Base-by-base conservation (phyloP, 192 early-diverging fungal species). In the Podila horticola region DNA sequence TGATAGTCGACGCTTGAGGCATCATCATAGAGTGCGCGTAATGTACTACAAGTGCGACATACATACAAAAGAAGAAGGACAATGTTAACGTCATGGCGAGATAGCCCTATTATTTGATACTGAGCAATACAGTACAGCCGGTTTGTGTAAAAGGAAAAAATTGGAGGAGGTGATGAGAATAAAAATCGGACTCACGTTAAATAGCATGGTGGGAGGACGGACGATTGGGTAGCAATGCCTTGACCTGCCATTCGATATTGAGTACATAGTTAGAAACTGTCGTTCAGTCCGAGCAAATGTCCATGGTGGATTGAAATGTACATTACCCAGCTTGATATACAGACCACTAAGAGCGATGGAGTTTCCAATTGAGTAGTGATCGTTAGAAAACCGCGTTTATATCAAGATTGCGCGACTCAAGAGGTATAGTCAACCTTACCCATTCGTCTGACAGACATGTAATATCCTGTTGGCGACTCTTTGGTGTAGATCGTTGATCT, bases 401-500 rank as follows among this genome's bases (percentile, higher is more conserved):
- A 8, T 58, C 22, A 24, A n/a, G 55, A 58, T 58, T 1, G 6
- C n/a, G 20, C 22, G n/a, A 20, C 24, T 58, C 4, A n/a, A 7
- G 22, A n/a, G 26, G 20, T 31, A 33, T 17, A 61, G 59, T 33
- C 33, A 2, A 24, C 34, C 48, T 8, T 70, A 84, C 75, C 93
- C 93, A 79, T 98, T 98, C 19, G 87, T 84, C 63, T 89, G 84
- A 75, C 95, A 98, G 38, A 93, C 89, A 49, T 89, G 74, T 58
- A 97, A 84, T 58, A 98, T 90, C 36, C 91, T 75, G 33, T 89
- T 81, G 8, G 95, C 94, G 2, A 90, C 90, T 61, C 93, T 82
- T 72, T 88, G 75, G 74, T 97, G 95, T 28, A 98, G 83, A 12
- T 82, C 83, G 57, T 90, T 90, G 51, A 96, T 86, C 49, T 85